Evolutionary conservation across 139 green algal genomes (phyloP), one percentile per base, ranked within the genome.

Genomic region (Chlorella sp.): DNA sequence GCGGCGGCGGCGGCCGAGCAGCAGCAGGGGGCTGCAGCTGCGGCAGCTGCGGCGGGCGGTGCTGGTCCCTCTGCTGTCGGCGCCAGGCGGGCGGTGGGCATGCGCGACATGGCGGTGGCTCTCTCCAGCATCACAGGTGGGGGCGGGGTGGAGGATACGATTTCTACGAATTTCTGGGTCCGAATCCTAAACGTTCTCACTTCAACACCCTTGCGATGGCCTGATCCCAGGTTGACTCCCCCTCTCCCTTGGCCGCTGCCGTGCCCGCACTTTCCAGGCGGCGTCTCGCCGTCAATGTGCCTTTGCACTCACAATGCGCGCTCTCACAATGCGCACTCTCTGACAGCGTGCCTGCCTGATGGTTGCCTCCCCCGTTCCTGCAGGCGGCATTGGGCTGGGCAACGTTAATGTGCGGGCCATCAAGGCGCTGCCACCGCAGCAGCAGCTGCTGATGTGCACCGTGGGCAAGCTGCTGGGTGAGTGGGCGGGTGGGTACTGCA

Each of bases 381-480:
- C 85, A 84, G 86, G 91, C 66, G 87, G 91, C 64, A 92, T 90
- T 9, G 71, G 88, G 48, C 12, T 84, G 39, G 64, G 83, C 73
- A 84, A 90, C 61, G 61, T 79, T 22, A 83, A 83, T 15, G 89
- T 94, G 36, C 24, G 53, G 34, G 86, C 92, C 3, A 89, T 95
- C 36, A 64, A 79, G 16, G 89, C 64, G 24, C 83, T 95, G 86
- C 93, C 93, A 0, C 88, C 86, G n/a, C 93, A 93, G 83, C 93
- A 95, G 90, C 92, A 95, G 86, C 85, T 95, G 34, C 53, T 95
- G 40, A 86, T 95, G 77, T 86, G 40, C 24, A 85, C 89, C 12
- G 80, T 92, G 26, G 86, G 78, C 81, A 92, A 88, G 48, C 83
- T 95, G 66, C 73, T 94, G 30, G 93, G 89, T 42, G 90, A 90